These are phyloP conservation scores for Penicillium roqueforti DNA, from an alignment of 495 filamentous ascomycete species.

Conservation along the genomic window DNA sequence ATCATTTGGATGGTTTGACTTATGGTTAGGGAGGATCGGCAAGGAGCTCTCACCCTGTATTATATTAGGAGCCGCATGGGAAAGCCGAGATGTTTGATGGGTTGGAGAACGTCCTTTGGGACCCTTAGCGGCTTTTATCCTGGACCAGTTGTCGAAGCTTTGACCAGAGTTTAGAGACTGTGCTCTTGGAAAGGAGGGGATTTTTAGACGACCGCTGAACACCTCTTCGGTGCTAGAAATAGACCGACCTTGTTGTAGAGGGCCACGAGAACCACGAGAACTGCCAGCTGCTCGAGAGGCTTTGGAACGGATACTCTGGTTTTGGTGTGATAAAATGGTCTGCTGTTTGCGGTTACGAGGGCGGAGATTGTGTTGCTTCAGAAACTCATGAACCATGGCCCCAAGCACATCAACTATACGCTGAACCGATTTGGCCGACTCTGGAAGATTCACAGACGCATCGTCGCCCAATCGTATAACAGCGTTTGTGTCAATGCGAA, in stretches of 20 bases:
- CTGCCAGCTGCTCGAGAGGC: background rate
- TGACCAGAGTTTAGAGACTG: slow-evolving; percentile 13
- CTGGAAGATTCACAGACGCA: slow-evolving; percentile 26
- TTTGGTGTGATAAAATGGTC: slow-evolving; percentile 1
- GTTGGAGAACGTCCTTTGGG: background rate
- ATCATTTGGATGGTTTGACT: background rate
- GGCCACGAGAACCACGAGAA: background rate
- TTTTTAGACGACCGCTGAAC: slow-evolving; percentile 25
- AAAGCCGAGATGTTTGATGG: background rate
- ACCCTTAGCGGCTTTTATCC: slow-evolving; percentile 57
- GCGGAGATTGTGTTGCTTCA: slow-evolving; percentile 62
- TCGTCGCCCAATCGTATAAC: slow-evolving; percentile 13
- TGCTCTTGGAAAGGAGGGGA: slow-evolving; percentile 31
- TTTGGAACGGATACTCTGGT: background rate
- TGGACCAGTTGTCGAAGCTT: slow-evolving; percentile 60
- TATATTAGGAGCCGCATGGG: background rate
- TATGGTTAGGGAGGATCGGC: background rate
- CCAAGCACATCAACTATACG: slow-evolving; percentile 57
- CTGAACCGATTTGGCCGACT: slow-evolving; percentile 45
- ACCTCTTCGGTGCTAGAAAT: slow-evolving; percentile 24
- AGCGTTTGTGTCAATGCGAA: slow-evolving; percentile 54
- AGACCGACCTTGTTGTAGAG: background rate
- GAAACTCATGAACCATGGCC: slow-evolving; percentile 61
- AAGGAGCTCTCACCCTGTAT: background rate
- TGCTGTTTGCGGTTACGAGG: slow-evolving; percentile 37